These are phyloP conservation scores for Penicillium chermesinum DNA, from an alignment of 495 filamentous ascomycete species.

Conservation along the genomic window DNA sequence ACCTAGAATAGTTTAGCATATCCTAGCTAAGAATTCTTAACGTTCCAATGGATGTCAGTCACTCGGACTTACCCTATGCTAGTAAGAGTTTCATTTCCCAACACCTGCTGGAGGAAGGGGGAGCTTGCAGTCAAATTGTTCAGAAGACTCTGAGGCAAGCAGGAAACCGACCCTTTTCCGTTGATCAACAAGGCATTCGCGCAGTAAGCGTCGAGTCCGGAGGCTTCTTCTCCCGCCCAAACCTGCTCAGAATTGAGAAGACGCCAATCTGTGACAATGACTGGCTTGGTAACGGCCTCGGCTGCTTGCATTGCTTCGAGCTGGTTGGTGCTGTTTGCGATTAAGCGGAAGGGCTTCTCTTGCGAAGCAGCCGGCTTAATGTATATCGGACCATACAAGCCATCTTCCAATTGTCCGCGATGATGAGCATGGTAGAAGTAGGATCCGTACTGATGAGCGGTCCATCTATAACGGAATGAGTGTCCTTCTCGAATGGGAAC, in stretches of 20 bases:
- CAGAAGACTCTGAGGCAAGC: slow-evolving; percentile 36
- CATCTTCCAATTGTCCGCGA: slow-evolving; percentile 50
- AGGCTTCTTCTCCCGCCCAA: slow-evolving; percentile 31
- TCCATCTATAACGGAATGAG: slow-evolving; percentile 48
- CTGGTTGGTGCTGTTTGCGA: slow-evolving; percentile 33
- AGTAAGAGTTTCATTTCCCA: slow-evolving; percentile 35
- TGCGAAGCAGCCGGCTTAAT: slow-evolving; percentile 30
- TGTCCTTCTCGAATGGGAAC: slow-evolving; percentile 37
- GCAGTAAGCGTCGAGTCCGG: slow-evolving; percentile 38
- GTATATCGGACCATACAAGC: slow-evolving; percentile 49
- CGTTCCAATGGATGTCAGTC: too few relatives aligned
- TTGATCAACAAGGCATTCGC: slow-evolving; percentile 52
- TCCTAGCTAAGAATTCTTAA: too few relatives aligned
- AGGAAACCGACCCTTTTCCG: slow-evolving; percentile 48
- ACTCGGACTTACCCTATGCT: slow-evolving; percentile 49
- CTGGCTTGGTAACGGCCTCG: slow-evolving; percentile 35
- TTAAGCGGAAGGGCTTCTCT: slow-evolving; percentile 41
- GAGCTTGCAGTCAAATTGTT: slow-evolving; percentile 32
- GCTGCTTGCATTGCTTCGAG: slow-evolving; percentile 43
- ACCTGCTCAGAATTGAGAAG: slow-evolving; percentile 46
- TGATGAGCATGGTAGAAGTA: slow-evolving; percentile 51
- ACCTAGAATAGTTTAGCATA: slow-evolving; percentile 17
- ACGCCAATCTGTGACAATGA: slow-evolving; percentile 53
- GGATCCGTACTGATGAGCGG: slow-evolving; percentile 22
- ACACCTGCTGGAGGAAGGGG: slow-evolving; percentile 12